A percentile compares a stretch with the other conserved stretches of the same genome.
Conservation (phyloP, 306 rosid species). For the Begonia fuchsioides region DNA sequence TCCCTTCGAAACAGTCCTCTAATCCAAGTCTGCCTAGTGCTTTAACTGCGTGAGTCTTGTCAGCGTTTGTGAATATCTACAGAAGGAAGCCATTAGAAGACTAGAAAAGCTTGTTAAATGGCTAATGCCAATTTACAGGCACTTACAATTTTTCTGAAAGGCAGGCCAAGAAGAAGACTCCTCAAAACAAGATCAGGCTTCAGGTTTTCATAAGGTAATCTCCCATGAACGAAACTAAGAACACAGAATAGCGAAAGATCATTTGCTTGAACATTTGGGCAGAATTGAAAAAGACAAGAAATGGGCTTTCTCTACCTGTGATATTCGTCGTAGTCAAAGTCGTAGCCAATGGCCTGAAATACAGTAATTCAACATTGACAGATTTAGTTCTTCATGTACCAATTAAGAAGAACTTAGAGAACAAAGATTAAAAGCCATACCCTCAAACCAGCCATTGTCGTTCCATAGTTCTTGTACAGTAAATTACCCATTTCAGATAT, state of each 20-base stretch:
- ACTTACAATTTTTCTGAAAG: constrained; percentile 67
- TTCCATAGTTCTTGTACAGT: constrained; percentile 77
- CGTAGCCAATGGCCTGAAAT: constrained; percentile 81
- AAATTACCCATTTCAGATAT: constrained; percentile 43
- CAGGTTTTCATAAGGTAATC: constrained; percentile 71
- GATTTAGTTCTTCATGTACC: too few species aligned
- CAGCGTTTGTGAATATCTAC: constrained; percentile 90
- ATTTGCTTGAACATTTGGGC: background rate
- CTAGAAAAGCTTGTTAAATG: background rate
- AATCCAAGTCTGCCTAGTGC: constrained; percentile 75
- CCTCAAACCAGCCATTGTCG: constrained; percentile 94
- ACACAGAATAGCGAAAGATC: background rate
- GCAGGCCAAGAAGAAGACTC: constrained; percentile 53
- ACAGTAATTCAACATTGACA: constrained; percentile 8
- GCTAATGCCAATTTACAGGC: background rate
- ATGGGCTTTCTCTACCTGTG: constrained; percentile 32
- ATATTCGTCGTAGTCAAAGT: constrained; percentile 83
- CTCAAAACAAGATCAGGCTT: constrained; percentile 74
- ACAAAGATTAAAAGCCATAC: constrained; percentile 20
- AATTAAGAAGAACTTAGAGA: background rate
- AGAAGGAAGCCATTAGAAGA: background rate
- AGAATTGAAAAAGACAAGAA: background rate
- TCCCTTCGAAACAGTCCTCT: constrained; percentile 85
- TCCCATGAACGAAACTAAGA: constrained; percentile 80
- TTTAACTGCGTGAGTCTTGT: constrained; percentile 56